phyloP scores from a whole-genome alignment of 768 basidiomycete genomes.

The Hypsizygus marmoreus region DNA sequence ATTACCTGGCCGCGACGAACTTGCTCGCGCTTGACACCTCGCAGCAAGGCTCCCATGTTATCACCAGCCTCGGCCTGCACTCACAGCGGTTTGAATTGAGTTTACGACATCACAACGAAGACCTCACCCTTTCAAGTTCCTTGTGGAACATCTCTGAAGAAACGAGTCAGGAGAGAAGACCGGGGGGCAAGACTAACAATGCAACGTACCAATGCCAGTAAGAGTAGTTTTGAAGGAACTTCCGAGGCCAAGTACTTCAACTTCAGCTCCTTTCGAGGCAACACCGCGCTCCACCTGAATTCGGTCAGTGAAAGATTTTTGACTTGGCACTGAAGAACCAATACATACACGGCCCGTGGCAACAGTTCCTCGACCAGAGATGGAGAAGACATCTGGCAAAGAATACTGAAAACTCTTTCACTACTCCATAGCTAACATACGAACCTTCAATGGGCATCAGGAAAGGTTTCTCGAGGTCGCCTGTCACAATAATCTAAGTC shows the following conservation, averaged over 20 bases:
- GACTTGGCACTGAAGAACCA: not conserved
- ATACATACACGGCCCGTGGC: constrained; percentile 84
- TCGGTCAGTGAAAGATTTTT: not conserved
- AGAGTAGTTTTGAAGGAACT: constrained; percentile 84
- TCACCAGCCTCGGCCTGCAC: constrained; percentile 92
- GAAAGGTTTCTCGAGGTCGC: constrained; percentile 98
- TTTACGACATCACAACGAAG: not conserved
- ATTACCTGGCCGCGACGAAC: constrained; percentile 92
- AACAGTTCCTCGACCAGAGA: constrained; percentile 97
- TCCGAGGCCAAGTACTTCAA: constrained; percentile 91
- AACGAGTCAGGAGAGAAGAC: not conserved
- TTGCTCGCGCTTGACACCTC: constrained; percentile 97
- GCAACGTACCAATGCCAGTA: constrained; percentile 81
- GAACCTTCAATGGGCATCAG: constrained; percentile 89
- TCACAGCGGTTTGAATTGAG: not conserved
- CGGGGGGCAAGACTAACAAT: not conserved
- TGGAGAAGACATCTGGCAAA: constrained; percentile 83
- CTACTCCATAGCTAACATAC: constrained; percentile 8
- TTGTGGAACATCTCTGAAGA: constrained; percentile 97
- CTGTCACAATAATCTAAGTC: constrained; percentile 38
- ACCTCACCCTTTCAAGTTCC: constrained; percentile 86
- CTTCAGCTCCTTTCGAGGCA: constrained; percentile 87
- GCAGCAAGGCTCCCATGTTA: constrained; percentile 97
- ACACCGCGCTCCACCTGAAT: constrained; percentile 86
- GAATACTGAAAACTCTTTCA: too few relatives aligned